Evolutionary conservation across 345 rosid species (phyloP).

Genomic region (Camelina neglecta): DNA sequence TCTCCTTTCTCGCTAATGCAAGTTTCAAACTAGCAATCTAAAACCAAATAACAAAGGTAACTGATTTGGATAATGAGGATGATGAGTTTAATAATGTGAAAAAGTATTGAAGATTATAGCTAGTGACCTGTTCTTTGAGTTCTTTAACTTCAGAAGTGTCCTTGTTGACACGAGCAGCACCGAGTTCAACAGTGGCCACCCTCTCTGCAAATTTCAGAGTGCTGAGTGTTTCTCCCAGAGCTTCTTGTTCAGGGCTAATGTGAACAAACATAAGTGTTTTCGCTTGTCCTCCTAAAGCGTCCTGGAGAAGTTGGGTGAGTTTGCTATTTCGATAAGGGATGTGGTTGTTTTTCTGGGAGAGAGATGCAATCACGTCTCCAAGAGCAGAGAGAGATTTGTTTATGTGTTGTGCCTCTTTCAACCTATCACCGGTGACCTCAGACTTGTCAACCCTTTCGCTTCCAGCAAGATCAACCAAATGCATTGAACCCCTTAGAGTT

Average conservation of each 20-base stretch:
- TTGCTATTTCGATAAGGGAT: constrained; percentile 96
- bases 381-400: constrained; percentile 92
- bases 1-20: constrained; percentile 73
- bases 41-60: constrained; percentile 19
- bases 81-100: not conserved
- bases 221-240: constrained; percentile 81
- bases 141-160: constrained; percentile 79
- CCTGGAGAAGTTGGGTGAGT: constrained; percentile 94
- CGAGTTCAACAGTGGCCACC: constrained; percentile 91
- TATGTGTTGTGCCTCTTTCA: constrained; percentile 91
- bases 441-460: constrained; percentile 96
- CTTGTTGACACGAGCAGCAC: constrained; percentile 90
- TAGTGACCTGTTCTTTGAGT: constrained; percentile 77
- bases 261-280: constrained; percentile 98
- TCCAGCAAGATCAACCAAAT: constrained; percentile 95
- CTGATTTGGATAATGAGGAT: not conserved
- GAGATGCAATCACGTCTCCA: constrained; percentile 91
- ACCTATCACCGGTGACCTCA: constrained; percentile 87
- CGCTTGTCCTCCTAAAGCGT: constrained; percentile 97
- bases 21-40: constrained; percentile 77
- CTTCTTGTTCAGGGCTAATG: constrained; percentile 85
- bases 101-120: not conserved
- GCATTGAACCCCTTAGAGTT: constrained; percentile 80
- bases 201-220: constrained; percentile 97
- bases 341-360: constrained; percentile 81